Conservation (phyloP, 345 rosid genomes). For the Arabidopsis thaliana region DNA sequence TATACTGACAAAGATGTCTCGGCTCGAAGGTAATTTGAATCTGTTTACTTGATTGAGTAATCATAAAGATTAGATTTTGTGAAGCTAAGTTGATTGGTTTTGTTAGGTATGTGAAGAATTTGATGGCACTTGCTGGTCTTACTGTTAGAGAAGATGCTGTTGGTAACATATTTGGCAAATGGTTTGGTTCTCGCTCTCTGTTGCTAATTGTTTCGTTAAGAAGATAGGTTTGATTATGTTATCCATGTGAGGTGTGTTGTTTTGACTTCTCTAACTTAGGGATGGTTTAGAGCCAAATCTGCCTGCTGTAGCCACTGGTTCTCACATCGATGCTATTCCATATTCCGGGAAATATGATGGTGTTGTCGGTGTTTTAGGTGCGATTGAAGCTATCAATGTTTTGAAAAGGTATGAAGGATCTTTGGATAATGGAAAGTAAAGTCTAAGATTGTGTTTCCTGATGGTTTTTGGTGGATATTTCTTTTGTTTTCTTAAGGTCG, state of each 20-base stretch:
- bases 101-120: conserved; percentile 72
- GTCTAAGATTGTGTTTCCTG: background rate
- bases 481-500: conserved; percentile 52
- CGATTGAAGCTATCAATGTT: conserved; percentile 91
- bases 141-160: conserved; percentile 90
- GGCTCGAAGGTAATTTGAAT: conserved; percentile 69
- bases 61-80: conserved; percentile 12
- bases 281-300: conserved; percentile 74
- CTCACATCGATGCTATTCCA: conserved; percentile 97
- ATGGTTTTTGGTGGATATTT: background rate
- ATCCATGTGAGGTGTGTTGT: conserved; percentile 14
- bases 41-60: background rate
- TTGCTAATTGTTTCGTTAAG: background rate
- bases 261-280: conserved; percentile 50
- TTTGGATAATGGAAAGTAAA: conserved; percentile 6
- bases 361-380: conserved; percentile 96
- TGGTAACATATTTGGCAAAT: conserved; percentile 91
- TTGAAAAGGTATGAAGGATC: conserved; percentile 65
- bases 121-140: conserved; percentile 79
- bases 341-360: conserved; percentile 97
- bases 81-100: conserved; percentile 9
- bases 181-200: conserved; percentile 53
- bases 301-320: conserved; percentile 83
- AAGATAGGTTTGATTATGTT: background rate
- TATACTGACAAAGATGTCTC: conserved; percentile 79